Base-by-base conservation (phyloP, 2,329 filamentous ascomycete genomes). In the Xylariaceae sp. region DNA sequence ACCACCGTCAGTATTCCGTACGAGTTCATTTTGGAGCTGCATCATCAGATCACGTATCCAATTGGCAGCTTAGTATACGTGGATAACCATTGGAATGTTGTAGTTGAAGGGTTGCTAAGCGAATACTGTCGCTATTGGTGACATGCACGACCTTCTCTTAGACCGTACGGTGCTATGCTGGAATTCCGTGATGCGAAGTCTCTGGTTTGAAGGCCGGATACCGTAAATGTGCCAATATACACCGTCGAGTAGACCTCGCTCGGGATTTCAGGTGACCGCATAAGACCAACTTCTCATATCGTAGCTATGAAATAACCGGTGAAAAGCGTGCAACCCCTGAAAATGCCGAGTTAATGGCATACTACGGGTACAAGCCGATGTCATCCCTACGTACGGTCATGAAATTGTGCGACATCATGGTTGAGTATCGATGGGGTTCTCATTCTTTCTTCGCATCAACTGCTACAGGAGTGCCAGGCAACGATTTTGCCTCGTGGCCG, bases 401-500 rank as follows among this genome's bases (percentile, higher is more conserved):
- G 17, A 3, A 56, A 18, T 11, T 23, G 4, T 11, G 7, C 17
- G n/a, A 3, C 11, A 15, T 7, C 39, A 17, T 44, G 17, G n/a
- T 23, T 37, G 10, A 23, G 39, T 15, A 15, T 45, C 30, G n/a
- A 7, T 17, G 4, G 34, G n/a, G 4, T 10, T 7, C 47, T 58
- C 42, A 58, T 34, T 58, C 48, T 30, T 57, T 55, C n/a, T 51
- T 47, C 34, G 13, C 17, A 3, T n/a, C 49, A 5, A 45, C 55
- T 5, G 3, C n/a, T 18, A 6, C 5, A 3, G 53, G 53, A 1
- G 6, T 15, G 9, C 45, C 10, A 10, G 6, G 56, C 13, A 69
- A 51, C 1, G 50, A 50, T 58, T 70, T 71, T 1, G 56, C 53
- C 52, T 70, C 57, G 34, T 65, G 59, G 5, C 69, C 69, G 17